Evolutionary conservation across 2,329 filamentous ascomycete genomes (phyloP), one percentile per base, ranked within the genome.

Genomic region (Apiospora phragmitis): DNA sequence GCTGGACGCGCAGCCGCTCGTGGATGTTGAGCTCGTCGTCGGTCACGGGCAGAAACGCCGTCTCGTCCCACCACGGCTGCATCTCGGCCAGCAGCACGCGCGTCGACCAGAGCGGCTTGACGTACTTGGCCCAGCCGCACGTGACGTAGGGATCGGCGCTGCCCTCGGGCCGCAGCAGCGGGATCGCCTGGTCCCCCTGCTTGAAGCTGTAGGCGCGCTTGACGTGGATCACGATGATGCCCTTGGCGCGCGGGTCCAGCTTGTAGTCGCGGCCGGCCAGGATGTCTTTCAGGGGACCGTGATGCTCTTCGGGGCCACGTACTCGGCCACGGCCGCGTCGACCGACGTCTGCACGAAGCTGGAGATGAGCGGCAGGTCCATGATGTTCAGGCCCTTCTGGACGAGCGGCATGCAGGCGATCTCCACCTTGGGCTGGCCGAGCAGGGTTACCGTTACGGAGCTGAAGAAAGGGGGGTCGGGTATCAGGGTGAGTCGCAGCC

Each of bases 61-160:
- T 55, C 45, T 68, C 67, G 32, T 68, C n/a, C 67, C 67, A 68
- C 11, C 16, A 49, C 9, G 67, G 67, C 45, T 68, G 67, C 67
- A 68, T 68, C 67, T 68, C 67, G 26, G 45, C 8, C n/a, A 68
- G 45, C 1, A 68, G 26, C 18, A 68, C 67, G 29, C 67, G 67
- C 45, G 67, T 68, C 32, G 67, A 68, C 67, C 67, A 68, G 3
- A 68, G 32, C 14, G 67, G 67, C 32, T 68, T 68, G 8, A 68
- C 67, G 45, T 68, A 68, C 67, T 68, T 68, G 67, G 67, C 67
- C 67, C 67, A 68, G 29, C 67, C 67, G 67, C 67, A 68, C 9
- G 67, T 68, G 18, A 68, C 67, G 45, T 68, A 68, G 1, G 67
- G 67, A 16, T 68, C 67, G 29, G 67, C 35, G 4, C 45, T 55